Evolutionary conservation across 129 eudicot genomes (phyloP).

Genomic region (Helianthus tuberosus): DNA sequence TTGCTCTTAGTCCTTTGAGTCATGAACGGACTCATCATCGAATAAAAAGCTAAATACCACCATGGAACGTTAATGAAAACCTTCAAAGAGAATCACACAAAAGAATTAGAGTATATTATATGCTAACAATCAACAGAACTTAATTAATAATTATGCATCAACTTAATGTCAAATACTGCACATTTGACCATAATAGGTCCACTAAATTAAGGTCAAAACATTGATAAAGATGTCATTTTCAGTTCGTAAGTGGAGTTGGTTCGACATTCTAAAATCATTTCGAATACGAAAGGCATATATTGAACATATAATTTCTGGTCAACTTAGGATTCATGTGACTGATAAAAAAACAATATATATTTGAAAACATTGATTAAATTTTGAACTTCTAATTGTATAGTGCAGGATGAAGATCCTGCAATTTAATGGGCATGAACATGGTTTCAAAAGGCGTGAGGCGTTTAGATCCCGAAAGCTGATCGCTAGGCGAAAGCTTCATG

Average conservation of each 20-base stretch:
- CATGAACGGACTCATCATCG: constrained; percentile 18
- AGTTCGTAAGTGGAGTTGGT: neutral
- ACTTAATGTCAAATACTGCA: neutral
- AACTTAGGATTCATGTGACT: neutral
- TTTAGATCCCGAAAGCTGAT: too few relatives aligned
- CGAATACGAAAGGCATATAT: neutral
- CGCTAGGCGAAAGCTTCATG: too few relatives aligned
- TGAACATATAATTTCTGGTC: neutral
- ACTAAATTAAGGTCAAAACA: neutral
- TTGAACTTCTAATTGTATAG: constrained; percentile 1
- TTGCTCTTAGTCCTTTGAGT: constrained; percentile 21
- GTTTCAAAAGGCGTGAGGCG: too few relatives aligned
- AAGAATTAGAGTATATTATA: neutral
- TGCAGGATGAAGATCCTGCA: neutral
- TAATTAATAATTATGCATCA: neutral
- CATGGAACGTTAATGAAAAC: constrained; percentile 15
- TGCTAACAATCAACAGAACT: neutral
- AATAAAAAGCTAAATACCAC: constrained; percentile 15
- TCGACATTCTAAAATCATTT: neutral
- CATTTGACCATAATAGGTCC: constrained; percentile 2
- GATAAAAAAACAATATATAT: neutral
- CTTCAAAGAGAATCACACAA: neutral
- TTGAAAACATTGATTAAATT: neutral
- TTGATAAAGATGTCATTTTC: neutral
- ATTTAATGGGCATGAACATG: neutral